Conservation (phyloP, 495 filamentous ascomycete species). For the Xylaria telfairii region DNA sequence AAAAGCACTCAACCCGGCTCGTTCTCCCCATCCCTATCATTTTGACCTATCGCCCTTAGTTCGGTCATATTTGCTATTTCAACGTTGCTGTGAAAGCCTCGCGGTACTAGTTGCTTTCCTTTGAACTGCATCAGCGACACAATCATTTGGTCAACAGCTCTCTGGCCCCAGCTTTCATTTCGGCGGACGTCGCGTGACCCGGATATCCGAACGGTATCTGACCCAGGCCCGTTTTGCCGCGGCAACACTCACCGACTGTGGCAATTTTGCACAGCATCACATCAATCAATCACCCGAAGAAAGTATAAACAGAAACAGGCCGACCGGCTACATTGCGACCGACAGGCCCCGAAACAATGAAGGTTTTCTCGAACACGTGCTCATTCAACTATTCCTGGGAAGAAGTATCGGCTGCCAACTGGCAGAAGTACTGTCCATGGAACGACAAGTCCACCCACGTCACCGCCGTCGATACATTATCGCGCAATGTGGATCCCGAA, state of each 20-base stretch:
- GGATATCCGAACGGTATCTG: constrained; percentile 32
- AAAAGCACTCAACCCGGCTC: constrained; percentile 20
- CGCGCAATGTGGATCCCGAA: constrained; percentile 74
- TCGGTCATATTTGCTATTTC: constrained; percentile 9
- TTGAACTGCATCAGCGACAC: constrained; percentile 5
- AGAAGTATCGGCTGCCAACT: constrained; percentile 98
- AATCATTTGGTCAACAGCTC: constrained; percentile 23
- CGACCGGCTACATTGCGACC: background rate
- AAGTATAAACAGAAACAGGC: background rate
- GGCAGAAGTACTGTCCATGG: constrained; percentile 98
- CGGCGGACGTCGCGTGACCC: constrained; percentile 27
- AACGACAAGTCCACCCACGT: constrained; percentile 95
- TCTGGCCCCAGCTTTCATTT: constrained; percentile 12
- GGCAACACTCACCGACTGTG: background rate
- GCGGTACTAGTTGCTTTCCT: background rate
- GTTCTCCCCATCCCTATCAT: background rate
- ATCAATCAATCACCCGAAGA: background rate
- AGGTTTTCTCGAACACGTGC: constrained; percentile 86
- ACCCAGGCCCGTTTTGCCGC: constrained; percentile 9
- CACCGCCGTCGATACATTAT: constrained; percentile 90
- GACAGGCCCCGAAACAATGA: constrained; percentile 64
- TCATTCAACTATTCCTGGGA: constrained; percentile 98
- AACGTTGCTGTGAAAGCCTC: constrained; percentile 17
- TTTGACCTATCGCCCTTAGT: background rate
- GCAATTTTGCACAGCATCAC: background rate